Evolutionary conservation across 2,329 filamentous ascomycete genomes (phyloP), one percentile per base, ranked within the genome.

Genomic region (Sporothrix luriei): DNA sequence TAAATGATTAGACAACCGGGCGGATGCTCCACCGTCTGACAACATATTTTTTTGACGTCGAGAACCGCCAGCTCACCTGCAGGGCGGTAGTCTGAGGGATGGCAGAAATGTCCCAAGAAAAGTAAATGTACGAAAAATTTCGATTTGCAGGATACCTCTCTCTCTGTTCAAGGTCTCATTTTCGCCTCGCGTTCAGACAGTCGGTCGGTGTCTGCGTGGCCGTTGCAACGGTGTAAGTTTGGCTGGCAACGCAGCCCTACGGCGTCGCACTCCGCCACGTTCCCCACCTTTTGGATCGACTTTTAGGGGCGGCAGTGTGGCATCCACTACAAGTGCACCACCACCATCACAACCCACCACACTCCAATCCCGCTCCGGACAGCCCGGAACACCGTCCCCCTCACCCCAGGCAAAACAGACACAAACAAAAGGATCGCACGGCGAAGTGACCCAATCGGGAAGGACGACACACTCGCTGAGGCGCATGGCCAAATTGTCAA

Each of bases 251-350:
- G n/a, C n/a, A n/a, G n/a, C n/a, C n/a, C n/a, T n/a, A n/a, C n/a
- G n/a, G n/a, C 33, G 33, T 33, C 14, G 14, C 43, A 48, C 19
- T 10, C 3, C 13, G 11, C 24, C 13, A 29, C 55, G 33, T 59
- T 59, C 55, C 55, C 55, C 55, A 29, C 55, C 55, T 59, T 40
- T 59, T 57, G 10, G 40, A 19, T 26, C 26, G 46, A 10, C 48
- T 26, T 54, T 59, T 19, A 26, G 14, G 54, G 26, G 26, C 26
- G 6, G 54, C 16, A 24, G 46, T 29, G 14, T 4, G 40, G 24
- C 52, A 55, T 55, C 52, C 52, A 55, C 52, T 33, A 33, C 52
- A 55, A n/a, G 13, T 43, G 33, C 55, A 61, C 33, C 52, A 43
- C 38, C 33, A 40, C 29, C 14, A 11, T 3, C 24, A 33, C 33